Evolutionary conservation across 306 rosid species (phyloP), one percentile per base, ranked within the genome.

Genomic region (Pterocarpus macrocarpus): DNA sequence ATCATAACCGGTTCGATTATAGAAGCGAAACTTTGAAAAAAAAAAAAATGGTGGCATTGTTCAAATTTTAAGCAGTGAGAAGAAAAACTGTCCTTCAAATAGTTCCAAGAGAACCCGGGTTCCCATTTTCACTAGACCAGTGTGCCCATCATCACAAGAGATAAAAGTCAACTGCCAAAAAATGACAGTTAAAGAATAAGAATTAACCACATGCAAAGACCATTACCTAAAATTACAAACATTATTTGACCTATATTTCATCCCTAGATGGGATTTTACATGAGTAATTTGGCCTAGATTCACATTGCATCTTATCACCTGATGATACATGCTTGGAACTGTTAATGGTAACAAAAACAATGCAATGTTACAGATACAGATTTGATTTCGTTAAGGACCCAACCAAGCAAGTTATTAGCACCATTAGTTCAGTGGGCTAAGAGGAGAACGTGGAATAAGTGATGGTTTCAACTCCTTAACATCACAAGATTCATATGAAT

Each of bases 381-480:
- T 64, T 43, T 57, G 59, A 75, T 69, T 66, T 63, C 71, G 62
- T 41, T 9, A 52, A n/a, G 57, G n/a, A 53, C 39, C 66, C 28
- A 58, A 61, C 45, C 49, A 58, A 68, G 65, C 50, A 32, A 39
- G 66, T 15, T 55, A 64, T 2, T 10, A 4, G 58, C 74, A 32
- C 17, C 12, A 35, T 86, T 59, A 93, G 75, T 95, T 95, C 43
- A 92, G 80, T 78, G 82, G 94, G 52, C 69, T 85, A 5, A 96
- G 97, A 0, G 99, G 98, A 34, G 97, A 92, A 64, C 99, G 98
- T 69, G 98, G 97, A 86, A 96, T 89, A 69, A 90, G 92, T 1
- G 98, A 93, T 3, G 97, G 97, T 78, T 92, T 93, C 87, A 84
- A 79, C 86, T 93, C 98, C 78, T 90, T 93, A 69, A 67, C 86